These are phyloP conservation scores for Trametes coccinea DNA, from an alignment of 768 basidiomycete genomes.

Conservation along the genomic window DNA sequence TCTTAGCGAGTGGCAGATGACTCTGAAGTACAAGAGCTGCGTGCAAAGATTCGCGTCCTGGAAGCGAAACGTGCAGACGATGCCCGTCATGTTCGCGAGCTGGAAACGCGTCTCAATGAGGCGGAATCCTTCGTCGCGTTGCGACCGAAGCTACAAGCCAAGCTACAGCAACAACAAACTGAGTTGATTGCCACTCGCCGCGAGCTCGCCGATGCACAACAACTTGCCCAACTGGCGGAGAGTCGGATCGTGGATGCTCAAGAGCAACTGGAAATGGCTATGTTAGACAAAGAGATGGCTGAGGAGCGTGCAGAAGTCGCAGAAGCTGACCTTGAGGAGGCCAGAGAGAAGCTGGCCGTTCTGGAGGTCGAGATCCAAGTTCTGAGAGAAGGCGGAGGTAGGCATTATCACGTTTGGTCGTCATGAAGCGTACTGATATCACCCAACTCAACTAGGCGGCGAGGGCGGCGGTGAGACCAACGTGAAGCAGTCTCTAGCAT, in stretches of 20 bases:
- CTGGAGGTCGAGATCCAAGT: conserved; percentile 84
- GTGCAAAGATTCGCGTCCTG: conserved; percentile 79
- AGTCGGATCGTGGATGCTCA: conserved; percentile 71
- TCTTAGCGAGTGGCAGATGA: conserved; percentile 45
- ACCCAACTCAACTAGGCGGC: conserved; percentile 18
- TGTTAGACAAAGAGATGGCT: conserved; percentile 95
- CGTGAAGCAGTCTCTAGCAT: conserved; percentile 61
- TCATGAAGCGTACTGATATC: not conserved
- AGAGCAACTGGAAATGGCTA: conserved; percentile 92
- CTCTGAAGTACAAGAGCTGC: conserved; percentile 73
- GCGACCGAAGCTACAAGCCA: conserved; percentile 89
- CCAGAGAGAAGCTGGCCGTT: conserved; percentile 76
- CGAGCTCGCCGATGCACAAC: conserved; percentile 73
- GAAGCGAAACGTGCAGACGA: conserved; percentile 90
- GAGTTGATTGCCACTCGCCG: conserved; percentile 77
- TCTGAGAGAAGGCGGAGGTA: conserved; percentile 57
- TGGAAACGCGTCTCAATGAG: conserved; percentile 83
- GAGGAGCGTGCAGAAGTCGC: conserved; percentile 88
- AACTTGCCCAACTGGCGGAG: conserved; percentile 72
- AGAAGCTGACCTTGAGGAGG: conserved; percentile 73
- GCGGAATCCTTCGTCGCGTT: conserved; percentile 81
- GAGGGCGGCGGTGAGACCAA: conserved; percentile 32
- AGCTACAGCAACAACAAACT: conserved; percentile 76
- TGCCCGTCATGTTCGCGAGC: conserved; percentile 75
- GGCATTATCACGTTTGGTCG: not conserved